Evolutionary conservation across 345 rosid species (phyloP).

Genomic region (Salix viminalis): DNA sequence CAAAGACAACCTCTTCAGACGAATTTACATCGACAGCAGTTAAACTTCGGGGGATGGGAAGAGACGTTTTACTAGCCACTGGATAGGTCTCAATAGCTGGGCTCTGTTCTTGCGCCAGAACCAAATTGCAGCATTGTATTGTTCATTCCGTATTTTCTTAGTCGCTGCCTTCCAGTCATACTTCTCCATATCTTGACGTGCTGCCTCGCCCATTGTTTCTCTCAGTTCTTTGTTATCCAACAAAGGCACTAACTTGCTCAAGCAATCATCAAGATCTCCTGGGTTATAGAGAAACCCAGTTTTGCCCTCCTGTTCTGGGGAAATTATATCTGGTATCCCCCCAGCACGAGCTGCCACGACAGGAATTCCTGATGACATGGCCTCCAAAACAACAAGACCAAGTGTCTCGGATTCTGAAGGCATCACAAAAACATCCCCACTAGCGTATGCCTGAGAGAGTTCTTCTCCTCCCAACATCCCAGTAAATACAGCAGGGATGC

Average conservation of each 20-base stretch:
- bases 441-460: slow-evolving; percentile 94
- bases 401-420: slow-evolving; percentile 98
- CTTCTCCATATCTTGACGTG: slow-evolving; percentile 81
- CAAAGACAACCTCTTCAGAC: neutral
- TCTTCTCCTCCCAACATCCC: slow-evolving; percentile 91
- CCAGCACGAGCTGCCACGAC: slow-evolving; percentile 94
- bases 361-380: slow-evolving; percentile 93
- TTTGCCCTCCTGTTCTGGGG: slow-evolving; percentile 81
- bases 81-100: slow-evolving; percentile 66
- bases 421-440: slow-evolving; percentile 93
- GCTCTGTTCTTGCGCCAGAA: slow-evolving; percentile 88
- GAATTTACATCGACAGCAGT: slow-evolving; percentile 15
- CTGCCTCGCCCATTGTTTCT: slow-evolving; percentile 74
- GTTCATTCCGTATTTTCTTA: slow-evolving; percentile 74
- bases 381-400: slow-evolving; percentile 90
- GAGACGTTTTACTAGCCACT: slow-evolving; percentile 59
- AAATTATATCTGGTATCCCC: slow-evolving; percentile 92
- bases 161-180: slow-evolving; percentile 98
- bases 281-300: slow-evolving; percentile 73
- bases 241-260: slow-evolving; percentile 58
- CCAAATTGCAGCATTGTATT: slow-evolving; percentile 93
- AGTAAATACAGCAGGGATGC: slow-evolving; percentile 88
- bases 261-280: slow-evolving; percentile 81
- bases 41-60: slow-evolving; percentile 61
- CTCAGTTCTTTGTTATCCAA: slow-evolving; percentile 50